Conservation (phyloP, 345 rosid genomes). For the Draba incana region DNA sequence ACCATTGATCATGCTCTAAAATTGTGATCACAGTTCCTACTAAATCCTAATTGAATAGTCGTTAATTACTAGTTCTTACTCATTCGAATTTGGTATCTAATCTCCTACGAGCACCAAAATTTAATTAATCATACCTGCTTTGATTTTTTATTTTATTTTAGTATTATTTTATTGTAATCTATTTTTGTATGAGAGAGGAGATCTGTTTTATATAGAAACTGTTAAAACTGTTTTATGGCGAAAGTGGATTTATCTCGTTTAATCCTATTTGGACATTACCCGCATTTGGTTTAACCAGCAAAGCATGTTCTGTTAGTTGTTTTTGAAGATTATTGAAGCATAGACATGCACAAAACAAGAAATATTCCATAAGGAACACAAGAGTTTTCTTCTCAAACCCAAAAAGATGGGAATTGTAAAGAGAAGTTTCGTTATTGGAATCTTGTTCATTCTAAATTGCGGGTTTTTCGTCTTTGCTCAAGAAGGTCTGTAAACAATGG, state of each 20-base stretch:
- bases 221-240: slow-evolving; percentile 11
- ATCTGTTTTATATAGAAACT: not conserved
- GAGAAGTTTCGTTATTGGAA: slow-evolving; percentile 15
- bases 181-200: not conserved
- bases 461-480: slow-evolving; percentile 17
- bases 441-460: slow-evolving; percentile 20
- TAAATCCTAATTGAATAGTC: not conserved
- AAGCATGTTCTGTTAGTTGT: slow-evolving; percentile 9
- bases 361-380: not conserved
- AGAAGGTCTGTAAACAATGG: slow-evolving; percentile 25
- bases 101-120: too few relatives aligned
- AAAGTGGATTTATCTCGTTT: not conserved
- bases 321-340: slow-evolving; percentile 8
- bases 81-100: not conserved
- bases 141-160: too few relatives aligned
- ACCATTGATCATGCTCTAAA: too few relatives aligned
- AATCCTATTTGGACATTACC: slow-evolving; percentile 5
- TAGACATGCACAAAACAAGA: not conserved
- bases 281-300: slow-evolving; percentile 2
- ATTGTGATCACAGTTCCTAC: too few relatives aligned
- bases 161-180: too few relatives aligned
- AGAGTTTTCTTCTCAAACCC: slow-evolving; percentile 9
- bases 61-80: not conserved
- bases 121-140: too few relatives aligned
- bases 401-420: slow-evolving; percentile 25